Evolutionary conservation across 306 rosid genomes (phyloP), one percentile per base, ranked within the genome.

Genomic region (Argentina anserina): DNA sequence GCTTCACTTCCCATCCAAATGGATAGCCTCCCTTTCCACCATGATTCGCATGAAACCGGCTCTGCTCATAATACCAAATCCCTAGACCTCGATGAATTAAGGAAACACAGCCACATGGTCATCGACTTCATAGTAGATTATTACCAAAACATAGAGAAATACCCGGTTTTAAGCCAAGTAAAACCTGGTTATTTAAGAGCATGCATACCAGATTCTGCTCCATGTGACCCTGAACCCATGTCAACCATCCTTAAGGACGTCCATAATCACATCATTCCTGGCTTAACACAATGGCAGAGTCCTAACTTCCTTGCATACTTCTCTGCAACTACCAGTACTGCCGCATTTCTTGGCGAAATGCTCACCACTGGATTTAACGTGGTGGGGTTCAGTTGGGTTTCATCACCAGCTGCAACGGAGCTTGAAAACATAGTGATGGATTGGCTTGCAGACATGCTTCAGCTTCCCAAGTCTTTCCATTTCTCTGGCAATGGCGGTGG

Each of bases 351-450:
- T 0, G 82, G 90, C 0, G 85, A 86, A 39, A 77, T 80, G 83
- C 81, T 86, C 8, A 49, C 67, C 58, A 47, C 83, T 3, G 76
- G 85, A 10, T 69, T 86, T 40, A 75, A 75, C 53, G 79, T 75
- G 7, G 75, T 72, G 1, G 87, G 87, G 1, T 78, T 82, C 76
- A 86, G 53, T 23, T 86, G 87, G 84, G 13, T 80, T 23, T 55
- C 89, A 41, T 86, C 85, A 0, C 89, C 87, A 0, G 90, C 81
- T 0, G 83, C 80, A 3, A 86, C 85, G 9, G 87, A 86, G 60
- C 82, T 86, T 0, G 87, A 83, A 72, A 62, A 45, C 29, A 34
- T 80, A 3, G 85, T 82, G 39, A 45, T 80, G 82, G 85, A 85
- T 71, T 85, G 89, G 89, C 69, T 80, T 50, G 89, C 81, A 7